Percentiles rank a stretch among this genome's conserved stretches.
Evolutionary conservation across 306 rosid genomes (phyloP).

Genomic region (Vigna mungo): DNA sequence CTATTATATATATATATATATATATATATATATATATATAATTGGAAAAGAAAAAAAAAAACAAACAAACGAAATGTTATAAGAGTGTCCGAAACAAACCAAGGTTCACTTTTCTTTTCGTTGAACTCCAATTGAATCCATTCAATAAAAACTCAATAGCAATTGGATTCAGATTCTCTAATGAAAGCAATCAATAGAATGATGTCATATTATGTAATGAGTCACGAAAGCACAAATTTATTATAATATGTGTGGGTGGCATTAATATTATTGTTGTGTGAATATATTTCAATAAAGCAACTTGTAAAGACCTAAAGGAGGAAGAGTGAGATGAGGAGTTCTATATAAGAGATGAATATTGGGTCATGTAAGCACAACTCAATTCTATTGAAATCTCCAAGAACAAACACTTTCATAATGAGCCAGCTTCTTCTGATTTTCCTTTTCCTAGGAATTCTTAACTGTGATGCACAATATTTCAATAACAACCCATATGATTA

Average conservation of each 20-base stretch:
- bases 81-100: no score
- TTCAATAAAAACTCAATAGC: not conserved
- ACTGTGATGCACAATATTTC: not conserved
- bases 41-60: no score
- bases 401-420: not conserved
- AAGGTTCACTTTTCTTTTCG: no score
- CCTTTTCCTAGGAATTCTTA: not conserved
- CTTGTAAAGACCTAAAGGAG: no score
- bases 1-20: no score
- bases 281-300: no score
- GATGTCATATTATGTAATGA: not conserved
- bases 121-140: no score
- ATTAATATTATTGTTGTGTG: not conserved
- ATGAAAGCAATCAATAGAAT: not conserved
- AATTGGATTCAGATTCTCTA: not conserved
- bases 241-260: not conserved
- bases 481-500: not conserved
- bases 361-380: not conserved
- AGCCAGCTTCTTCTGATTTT: not conserved
- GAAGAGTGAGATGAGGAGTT: not conserved
- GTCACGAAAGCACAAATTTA: constrained; percentile 6
- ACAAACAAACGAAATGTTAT: no score
- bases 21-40: no score
- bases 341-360: not conserved
- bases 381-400: not conserved